A percentile compares a stretch with the other conserved stretches of the same genome.
phyloP scores from a whole-genome alignment of 1,139 yeast species.

The Candida sp. region DNA sequence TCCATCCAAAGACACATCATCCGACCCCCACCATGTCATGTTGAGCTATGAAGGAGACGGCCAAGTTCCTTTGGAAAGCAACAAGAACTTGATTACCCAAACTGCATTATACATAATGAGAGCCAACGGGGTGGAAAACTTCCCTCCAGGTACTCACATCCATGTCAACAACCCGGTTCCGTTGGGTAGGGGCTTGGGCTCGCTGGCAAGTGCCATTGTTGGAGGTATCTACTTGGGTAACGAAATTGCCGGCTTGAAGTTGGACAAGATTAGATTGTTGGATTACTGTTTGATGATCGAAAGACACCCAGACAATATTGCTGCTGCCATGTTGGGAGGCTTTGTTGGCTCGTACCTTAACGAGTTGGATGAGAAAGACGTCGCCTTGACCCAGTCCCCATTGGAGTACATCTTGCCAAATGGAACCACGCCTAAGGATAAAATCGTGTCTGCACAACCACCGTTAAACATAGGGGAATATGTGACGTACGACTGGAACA shows the following conservation, averaged over 20 bases:
- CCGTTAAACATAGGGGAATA: slow-evolving; percentile 92
- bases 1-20: slow-evolving; percentile 48
- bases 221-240: slow-evolving; percentile 96
- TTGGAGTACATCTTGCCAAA: slow-evolving; percentile 84
- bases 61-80: slow-evolving; percentile 81
- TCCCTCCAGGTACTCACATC: slow-evolving; percentile 86
- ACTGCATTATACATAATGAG: slow-evolving; percentile 92
- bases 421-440: slow-evolving; percentile 68
- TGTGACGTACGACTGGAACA: slow-evolving; percentile 83
- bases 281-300: slow-evolving; percentile 97
- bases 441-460: slow-evolving; percentile 47
- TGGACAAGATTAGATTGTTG: slow-evolving; percentile 80
- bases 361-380: slow-evolving; percentile 73
- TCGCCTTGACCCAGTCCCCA: slow-evolving; percentile 79
- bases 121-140: slow-evolving; percentile 72
- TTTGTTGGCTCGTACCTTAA: slow-evolving; percentile 94
- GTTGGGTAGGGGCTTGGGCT: slow-evolving; percentile 94
- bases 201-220: slow-evolving; percentile 99
- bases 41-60: slow-evolving; percentile 79
- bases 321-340: slow-evolving; percentile 99
- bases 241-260: slow-evolving; percentile 74
- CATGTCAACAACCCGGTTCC: slow-evolving; percentile 92
- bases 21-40: slow-evolving; percentile 71
- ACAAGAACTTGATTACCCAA: slow-evolving; percentile 83
- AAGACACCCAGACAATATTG: slow-evolving; percentile 97